phyloP scores from a whole-genome alignment of 2,329 filamentous ascomycete genomes.

The Zasmidium citrigriseum region DNA sequence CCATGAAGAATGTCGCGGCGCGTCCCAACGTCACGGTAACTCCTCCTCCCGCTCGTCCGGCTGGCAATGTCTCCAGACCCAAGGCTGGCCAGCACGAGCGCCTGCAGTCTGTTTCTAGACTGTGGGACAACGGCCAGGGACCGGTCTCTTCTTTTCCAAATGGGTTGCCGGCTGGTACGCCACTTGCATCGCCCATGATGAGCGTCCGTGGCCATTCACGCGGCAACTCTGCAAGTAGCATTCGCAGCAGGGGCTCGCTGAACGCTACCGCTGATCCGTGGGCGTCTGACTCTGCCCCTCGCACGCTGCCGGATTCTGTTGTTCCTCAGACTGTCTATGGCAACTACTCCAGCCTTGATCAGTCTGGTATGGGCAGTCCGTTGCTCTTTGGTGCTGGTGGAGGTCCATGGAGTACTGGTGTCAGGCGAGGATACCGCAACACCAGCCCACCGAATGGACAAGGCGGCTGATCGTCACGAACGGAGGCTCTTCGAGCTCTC shows the following conservation, averaged over 20 bases:
- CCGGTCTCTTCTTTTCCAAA: conserved; percentile 34
- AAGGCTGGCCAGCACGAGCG: conserved; percentile 21
- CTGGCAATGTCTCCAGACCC: conserved; percentile 1
- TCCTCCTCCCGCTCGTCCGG: conserved; percentile 9
- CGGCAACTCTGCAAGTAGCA: conserved; percentile 45
- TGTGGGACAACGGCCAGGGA: conserved; percentile 28
- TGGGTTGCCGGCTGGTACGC: conserved; percentile 32
- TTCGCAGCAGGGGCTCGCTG: conserved; percentile 38
- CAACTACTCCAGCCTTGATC: conserved; percentile 22
- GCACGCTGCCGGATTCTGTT: conserved; percentile 14
- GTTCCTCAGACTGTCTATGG: conserved; percentile 15
- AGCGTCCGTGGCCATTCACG: conserved; percentile 40
- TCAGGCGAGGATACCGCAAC: conserved; percentile 10
- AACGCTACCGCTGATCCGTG: conserved; percentile 26
- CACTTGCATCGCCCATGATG: conserved; percentile 25
- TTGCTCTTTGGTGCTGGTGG: conserved; percentile 42
- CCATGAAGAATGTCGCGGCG: background rate
- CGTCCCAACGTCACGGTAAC: conserved; percentile 11
- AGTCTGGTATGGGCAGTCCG: conserved; percentile 41
- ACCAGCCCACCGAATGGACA: conserved; percentile 24
- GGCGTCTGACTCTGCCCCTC: conserved; percentile 26
- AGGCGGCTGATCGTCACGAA: conserved; percentile 19
- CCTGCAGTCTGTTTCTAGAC: conserved; percentile 31
- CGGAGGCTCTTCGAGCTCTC: background rate
- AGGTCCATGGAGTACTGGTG: conserved; percentile 39